phyloP scores from a whole-genome alignment of 768 basidiomycete genomes.

The Mycena pura region DNA sequence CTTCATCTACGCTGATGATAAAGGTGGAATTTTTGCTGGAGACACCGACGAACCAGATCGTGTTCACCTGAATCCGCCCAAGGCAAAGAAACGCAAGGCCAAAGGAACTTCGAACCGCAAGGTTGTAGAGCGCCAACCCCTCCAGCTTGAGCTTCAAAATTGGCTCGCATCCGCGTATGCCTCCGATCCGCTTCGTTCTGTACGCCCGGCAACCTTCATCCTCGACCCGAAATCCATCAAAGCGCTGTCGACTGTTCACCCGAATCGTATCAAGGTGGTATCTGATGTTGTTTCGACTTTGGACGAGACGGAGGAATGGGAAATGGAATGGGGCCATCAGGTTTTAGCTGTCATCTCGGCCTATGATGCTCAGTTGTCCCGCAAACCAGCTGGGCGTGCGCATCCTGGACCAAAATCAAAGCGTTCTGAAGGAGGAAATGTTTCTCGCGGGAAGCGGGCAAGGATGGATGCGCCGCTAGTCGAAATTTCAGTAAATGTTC shows the following conservation, averaged over 20 bases:
- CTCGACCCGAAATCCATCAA: constrained; percentile 14
- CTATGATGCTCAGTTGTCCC: neutral
- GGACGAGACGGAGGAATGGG: constrained; percentile 33
- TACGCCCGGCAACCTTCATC: constrained; percentile 28
- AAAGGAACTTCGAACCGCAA: constrained; percentile 11
- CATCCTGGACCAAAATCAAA: neutral
- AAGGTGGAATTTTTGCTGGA: neutral
- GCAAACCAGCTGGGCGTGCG: neutral
- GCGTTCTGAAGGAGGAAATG: neutral
- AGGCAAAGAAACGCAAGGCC: neutral
- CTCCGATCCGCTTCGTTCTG: neutral
- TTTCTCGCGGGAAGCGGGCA: neutral
- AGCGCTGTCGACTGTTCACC: constrained; percentile 18
- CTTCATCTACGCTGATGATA: neutral
- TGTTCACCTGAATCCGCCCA: neutral
- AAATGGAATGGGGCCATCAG: constrained; percentile 23
- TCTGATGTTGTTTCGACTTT: constrained; percentile 17
- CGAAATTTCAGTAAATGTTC: neutral
- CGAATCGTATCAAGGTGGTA: constrained; percentile 2
- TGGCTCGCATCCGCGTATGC: constrained; percentile 25
- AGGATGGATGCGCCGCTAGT: neutral
- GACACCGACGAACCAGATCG: neutral
- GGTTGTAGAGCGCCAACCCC: constrained; percentile 9
- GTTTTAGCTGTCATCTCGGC: neutral
- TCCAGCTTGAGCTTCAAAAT: constrained; percentile 21